Percentiles rank a stretch among this genome's conserved stretches.
These are phyloP conservation scores for Corynascus novoguineensis DNA, from an alignment of 495 filamentous ascomycete genomes.

Conservation along the genomic window DNA sequence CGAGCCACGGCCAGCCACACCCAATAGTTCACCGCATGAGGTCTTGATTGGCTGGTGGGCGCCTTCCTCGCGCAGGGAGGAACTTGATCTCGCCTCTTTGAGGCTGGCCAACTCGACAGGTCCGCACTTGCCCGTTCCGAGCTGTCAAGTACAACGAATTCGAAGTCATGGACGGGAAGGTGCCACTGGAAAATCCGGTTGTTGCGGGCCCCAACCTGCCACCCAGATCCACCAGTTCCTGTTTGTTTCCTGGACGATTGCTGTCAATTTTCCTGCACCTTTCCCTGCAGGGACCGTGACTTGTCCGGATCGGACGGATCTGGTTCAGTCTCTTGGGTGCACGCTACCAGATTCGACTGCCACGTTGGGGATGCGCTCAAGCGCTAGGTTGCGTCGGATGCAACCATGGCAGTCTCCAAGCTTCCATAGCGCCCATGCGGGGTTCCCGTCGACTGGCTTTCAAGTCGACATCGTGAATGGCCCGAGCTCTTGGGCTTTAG, in stretches of 20 bases:
- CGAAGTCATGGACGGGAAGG: too few relatives aligned
- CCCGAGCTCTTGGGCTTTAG: conserved; percentile 1
- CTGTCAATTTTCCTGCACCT: not conserved
- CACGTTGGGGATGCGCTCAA: not conserved
- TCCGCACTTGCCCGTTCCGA: too few relatives aligned
- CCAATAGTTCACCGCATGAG: conserved; percentile 2
- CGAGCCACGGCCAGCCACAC: not conserved
- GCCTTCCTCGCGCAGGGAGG: conserved; percentile 1
- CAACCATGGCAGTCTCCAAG: conserved; percentile 7
- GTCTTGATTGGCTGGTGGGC: not conserved
- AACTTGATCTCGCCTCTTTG: too few relatives aligned
- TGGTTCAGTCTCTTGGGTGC: too few relatives aligned
- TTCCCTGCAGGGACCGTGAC: not conserved
- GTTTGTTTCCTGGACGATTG: too few relatives aligned
- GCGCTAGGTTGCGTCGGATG: not conserved
- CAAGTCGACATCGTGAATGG: not conserved
- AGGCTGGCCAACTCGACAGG: too few relatives aligned
- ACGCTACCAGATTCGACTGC: not conserved
- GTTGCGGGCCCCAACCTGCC: not conserved
- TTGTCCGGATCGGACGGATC: conserved; percentile 2
- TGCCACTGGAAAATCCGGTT: too few relatives aligned
- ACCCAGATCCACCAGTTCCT: not conserved
- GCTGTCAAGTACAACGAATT: too few relatives aligned
- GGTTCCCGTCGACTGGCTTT: not conserved
- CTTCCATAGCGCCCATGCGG: not conserved